These are phyloP conservation scores for Passiflora organensis DNA, from an alignment of 345 rosid species.

Conservation along the genomic window DNA sequence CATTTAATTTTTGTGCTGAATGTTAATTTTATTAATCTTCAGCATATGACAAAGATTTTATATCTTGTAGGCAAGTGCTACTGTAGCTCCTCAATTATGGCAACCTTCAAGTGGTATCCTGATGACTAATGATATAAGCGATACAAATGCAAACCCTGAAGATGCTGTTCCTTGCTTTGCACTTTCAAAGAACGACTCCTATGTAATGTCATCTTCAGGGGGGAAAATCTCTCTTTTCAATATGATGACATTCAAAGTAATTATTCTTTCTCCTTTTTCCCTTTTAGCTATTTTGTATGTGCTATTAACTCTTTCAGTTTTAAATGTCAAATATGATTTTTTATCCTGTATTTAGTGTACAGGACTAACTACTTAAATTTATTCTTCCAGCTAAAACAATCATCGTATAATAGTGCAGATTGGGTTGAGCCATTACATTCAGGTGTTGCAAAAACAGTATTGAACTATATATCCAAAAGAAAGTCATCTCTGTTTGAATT, in stretches of 20 bases:
- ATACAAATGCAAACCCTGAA: conserved; percentile 47
- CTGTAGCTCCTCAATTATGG: conserved; percentile 61
- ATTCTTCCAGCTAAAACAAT: neutral
- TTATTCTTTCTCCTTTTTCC: conserved; percentile 8
- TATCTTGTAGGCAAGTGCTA: conserved; percentile 54
- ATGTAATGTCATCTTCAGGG: conserved; percentile 81
- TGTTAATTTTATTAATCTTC: neutral
- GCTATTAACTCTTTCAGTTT: no score
- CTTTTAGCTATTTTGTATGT: neutral
- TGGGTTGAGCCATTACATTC: no score
- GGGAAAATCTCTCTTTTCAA: conserved; percentile 63
- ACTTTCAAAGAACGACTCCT: conserved; percentile 60
- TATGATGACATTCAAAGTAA: conserved; percentile 76
- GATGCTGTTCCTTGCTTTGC: conserved; percentile 82
- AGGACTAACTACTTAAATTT: neutral
- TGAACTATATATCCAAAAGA: no score
- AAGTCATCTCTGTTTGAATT: no score
- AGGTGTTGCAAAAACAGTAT: no score
- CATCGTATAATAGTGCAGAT: neutral
- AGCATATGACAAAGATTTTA: conserved; percentile 9
- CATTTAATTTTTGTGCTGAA: conserved; percentile 5
- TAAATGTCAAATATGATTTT: neutral
- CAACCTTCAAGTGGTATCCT: conserved; percentile 60
- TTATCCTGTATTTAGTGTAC: no score
- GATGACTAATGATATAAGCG: conserved; percentile 65